A percentile compares a stretch with the other conserved stretches of the same genome.
phyloP scores from a whole-genome alignment of 768 basidiomycete species.

The Baorangia bicolor region DNA sequence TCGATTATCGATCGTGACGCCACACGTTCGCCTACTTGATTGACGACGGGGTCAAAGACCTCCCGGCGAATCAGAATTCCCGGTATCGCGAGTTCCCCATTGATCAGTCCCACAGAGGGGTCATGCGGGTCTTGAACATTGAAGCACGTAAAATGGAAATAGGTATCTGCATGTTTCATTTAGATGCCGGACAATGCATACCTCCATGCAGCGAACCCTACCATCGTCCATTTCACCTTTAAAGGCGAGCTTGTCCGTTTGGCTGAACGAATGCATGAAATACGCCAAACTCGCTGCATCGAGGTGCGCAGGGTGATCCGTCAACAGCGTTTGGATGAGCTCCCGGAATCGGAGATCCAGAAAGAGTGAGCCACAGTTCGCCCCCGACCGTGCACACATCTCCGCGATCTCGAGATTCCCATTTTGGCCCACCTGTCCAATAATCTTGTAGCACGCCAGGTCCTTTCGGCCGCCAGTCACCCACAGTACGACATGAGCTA shows the following conservation, averaged over 20 bases:
- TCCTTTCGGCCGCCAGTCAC: conserved; percentile 26
- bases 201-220: conserved; percentile 30
- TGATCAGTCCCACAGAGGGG: conserved; percentile 71
- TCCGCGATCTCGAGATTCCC: conserved; percentile 88
- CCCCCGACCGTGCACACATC: conserved; percentile 83
- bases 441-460: conserved; percentile 69
- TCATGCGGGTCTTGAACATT: conserved; percentile 84
- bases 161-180: conserved; percentile 51
- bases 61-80: conserved; percentile 76
- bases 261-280: conserved; percentile 87
- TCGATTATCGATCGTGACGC: neutral
- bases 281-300: conserved; percentile 80
- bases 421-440: conserved; percentile 74
- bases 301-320: conserved; percentile 83
- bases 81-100: conserved; percentile 82
- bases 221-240: conserved; percentile 73
- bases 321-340: conserved; percentile 71
- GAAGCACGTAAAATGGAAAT: conserved; percentile 90
- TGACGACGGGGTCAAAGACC: conserved; percentile 87
- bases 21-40: conserved; percentile 49
- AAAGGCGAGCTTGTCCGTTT: conserved; percentile 83
- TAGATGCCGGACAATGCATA: neutral
- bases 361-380: conserved; percentile 85
- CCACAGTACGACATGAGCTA: neutral
- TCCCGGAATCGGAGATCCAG: conserved; percentile 85